Evolutionary conservation across 495 filamentous ascomycete genomes (phyloP), one percentile per base, ranked within the genome.

Genomic region (Annulohypoxylon moriforme): DNA sequence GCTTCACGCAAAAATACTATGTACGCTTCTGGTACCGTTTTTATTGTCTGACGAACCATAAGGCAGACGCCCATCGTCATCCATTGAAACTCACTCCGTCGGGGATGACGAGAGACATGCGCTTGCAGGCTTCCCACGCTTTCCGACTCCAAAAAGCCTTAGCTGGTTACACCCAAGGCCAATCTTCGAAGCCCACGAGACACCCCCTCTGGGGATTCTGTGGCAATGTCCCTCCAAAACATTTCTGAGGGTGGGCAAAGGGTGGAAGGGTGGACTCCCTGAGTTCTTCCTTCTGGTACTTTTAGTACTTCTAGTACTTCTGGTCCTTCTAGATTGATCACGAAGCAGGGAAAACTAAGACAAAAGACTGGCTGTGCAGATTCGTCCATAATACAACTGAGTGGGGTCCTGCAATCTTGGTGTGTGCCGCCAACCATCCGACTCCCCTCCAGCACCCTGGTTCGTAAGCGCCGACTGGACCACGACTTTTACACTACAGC

Each of bases 401-500:
- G 84, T 79, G 77, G 80, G 72, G 74, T 73, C 71, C 74, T 69
- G 73, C 76, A 74, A 71, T 77, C 72, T 69, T 77, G 80, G 78
- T 73, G 79, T 77, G 81, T 79, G 82, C 79, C 81, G 78, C 81
- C 78, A 79, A 76, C 81, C 80, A 81, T 79, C 82, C 80, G 79
- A 79, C 77, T 81, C 79, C 77, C 76, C 71, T 76, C 73, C 63
- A 73, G 67, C 62, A 77, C 81, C 82, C 80, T 64, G 78, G 81
- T 76, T 76, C 73, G 71, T 83, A 86, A 84, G 84, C 84, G 84
- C 84, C 84, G 80, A 84, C 80, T 84, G 84, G 84, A 75, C 75
- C 76, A 76, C 76, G 72, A 70, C 76, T 72, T 73, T 72, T 68
- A 71, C 64, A 60, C 68, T 77, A 67, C 79, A 78, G 78, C 84